Evolutionary conservation across 306 rosid species (phyloP), one percentile per base, ranked within the genome.

Genomic region (Trichosanthes cucumerina): DNA sequence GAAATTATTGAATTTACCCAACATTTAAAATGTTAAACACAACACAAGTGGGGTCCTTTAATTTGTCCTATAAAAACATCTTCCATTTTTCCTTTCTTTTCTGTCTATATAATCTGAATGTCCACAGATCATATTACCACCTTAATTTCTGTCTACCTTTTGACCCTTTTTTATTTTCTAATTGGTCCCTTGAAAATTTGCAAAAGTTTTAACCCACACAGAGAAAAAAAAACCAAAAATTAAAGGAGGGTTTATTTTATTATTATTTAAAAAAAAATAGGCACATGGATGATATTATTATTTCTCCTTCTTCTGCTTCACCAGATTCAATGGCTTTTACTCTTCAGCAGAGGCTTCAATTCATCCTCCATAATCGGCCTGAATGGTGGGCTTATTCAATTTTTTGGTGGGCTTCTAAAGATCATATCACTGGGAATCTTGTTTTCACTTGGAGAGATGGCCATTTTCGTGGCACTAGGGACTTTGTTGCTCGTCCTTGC

Each of bases 301-400:
- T 70, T 13, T 70, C 76, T 21, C 36, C 54, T 11, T 43, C 56
- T 70, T 70, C 73, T 33, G 28, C 23, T 7, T 46, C 57, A 41
- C 59, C 77, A 23, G 47, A 72, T 72, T 47, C 77, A 24, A 9
- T 4, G n/a, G 9, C 82, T 12, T 43, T 66, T 7, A 39, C 85
- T 1, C 69, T 88, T 60, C 90, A 83, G 63, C 86, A 86, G 10
- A 83, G 77, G 3, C 90, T 86, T 70, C 86, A 70, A 14, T 79
- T 82, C 82, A 31, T 90, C 38, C 18, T 86, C 81, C 82, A 79
- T 24, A 82, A 16, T 83, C 78, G 86, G 21, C 80, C 83, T 1
- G 90, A 86, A 65, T 81, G 90, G 89, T 90, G 92, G 90, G 80
- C 63, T 0, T 90, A 90, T 31, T 53, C 83, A 74, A 88, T 88